Evolutionary conservation across 78 protist species (phyloP).

Genomic region (Dictyostelium capitatum): DNA sequence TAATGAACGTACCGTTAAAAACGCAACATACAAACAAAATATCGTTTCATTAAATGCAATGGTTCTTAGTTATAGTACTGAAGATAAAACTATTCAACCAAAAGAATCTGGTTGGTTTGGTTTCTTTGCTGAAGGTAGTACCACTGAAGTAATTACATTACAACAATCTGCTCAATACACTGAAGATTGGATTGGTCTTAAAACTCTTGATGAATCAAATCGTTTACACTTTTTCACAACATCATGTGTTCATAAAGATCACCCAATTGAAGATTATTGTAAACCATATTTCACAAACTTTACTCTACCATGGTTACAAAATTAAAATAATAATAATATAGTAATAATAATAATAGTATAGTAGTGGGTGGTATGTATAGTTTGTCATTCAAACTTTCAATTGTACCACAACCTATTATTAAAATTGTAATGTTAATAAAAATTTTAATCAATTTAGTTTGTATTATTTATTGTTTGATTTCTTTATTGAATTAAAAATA

Average conservation of each 20-base stretch:
- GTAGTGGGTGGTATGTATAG: too few species aligned
- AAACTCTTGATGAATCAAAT: conserved; percentile 55
- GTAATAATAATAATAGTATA: too few species aligned
- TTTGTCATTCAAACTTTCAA: too few species aligned
- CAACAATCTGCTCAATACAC: conserved; percentile 45
- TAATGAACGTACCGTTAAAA: conserved; percentile 75
- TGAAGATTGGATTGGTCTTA: conserved; percentile 82
- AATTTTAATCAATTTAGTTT: too few species aligned
- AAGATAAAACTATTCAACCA: conserved; percentile 75
- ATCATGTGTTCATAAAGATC: conserved; percentile 47
- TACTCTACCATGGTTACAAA: conserved; percentile 63
- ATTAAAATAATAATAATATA: background rate
- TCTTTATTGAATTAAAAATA: conserved; percentile 38
- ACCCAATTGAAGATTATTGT: conserved; percentile 35
- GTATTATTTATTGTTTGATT: background rate
- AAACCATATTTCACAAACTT: conserved; percentile 29
- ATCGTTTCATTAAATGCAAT: conserved; percentile 43
- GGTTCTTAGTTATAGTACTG: conserved; percentile 41
- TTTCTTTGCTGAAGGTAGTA: conserved; percentile 58
- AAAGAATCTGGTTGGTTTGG: conserved; percentile 76
- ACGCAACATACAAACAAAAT: conserved; percentile 63
- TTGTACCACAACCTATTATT: too few species aligned
- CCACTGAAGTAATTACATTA: conserved; percentile 44
- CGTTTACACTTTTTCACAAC: conserved; percentile 35
- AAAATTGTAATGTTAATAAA: too few species aligned